Percentiles rank a stretch among this genome's conserved stretches.
phyloP scores from a whole-genome alignment of 2,329 filamentous ascomycete genomes.

The Claviceps paspali region DNA sequence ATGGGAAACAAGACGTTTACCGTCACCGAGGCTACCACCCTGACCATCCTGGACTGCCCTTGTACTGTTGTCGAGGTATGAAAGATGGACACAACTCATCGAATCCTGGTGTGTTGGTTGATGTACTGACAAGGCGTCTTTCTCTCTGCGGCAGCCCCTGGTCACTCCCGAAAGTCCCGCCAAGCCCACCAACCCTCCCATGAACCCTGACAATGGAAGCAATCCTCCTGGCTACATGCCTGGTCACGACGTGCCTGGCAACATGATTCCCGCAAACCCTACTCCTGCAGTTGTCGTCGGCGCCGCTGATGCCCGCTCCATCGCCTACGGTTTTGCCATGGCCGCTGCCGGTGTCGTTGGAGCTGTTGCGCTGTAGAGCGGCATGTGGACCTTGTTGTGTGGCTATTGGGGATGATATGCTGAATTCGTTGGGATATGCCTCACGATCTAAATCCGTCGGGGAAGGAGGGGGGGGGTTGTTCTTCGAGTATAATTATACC shows the following conservation, averaged over 20 bases:
- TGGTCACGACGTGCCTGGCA: background rate
- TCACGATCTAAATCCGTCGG: too few relatives aligned
- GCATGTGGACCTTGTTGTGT: too few relatives aligned
- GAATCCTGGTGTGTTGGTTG: too few relatives aligned
- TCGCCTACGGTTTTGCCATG: constrained; percentile 12
- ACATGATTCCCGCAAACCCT: background rate
- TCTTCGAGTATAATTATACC: too few relatives aligned
- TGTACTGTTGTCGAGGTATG: constrained; percentile 27
- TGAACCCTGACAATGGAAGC: background rate
- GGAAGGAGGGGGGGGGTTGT: too few relatives aligned
- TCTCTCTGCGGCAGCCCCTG: too few relatives aligned
- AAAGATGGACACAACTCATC: too few relatives aligned
- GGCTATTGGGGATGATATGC: too few relatives aligned
- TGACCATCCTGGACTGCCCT: constrained; percentile 40
- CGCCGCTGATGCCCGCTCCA: constrained; percentile 8
- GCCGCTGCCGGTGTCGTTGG: constrained; percentile 14
- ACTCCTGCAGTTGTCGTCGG: constrained; percentile 5
- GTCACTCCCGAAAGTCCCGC: too few relatives aligned
- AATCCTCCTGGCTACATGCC: background rate
- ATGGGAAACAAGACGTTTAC: constrained; percentile 36
- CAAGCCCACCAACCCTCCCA: background rate
- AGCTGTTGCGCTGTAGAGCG: constrained; percentile 16
- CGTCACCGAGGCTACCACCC: constrained; percentile 35
- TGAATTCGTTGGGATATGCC: too few relatives aligned
- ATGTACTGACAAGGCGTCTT: too few relatives aligned